Conservation (phyloP, 1,139 yeast species). For the Blastobotrys capitulatus region DNA sequence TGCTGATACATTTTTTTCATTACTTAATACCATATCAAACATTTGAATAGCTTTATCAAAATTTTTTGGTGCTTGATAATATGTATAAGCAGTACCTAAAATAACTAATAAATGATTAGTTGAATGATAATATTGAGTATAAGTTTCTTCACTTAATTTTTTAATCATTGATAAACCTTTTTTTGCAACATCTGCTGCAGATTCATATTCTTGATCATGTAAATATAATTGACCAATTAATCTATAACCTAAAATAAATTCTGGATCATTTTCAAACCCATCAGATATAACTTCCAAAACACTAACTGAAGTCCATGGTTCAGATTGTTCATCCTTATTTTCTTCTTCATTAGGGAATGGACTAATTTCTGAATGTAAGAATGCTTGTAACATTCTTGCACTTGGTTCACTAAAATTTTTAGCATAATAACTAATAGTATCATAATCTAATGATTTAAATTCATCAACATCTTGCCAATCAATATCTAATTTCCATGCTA, state of each 20-base stretch:
- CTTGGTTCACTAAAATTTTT: slow-evolving; percentile 55
- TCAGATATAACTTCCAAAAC: slow-evolving; percentile 49
- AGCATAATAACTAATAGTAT: slow-evolving; percentile 46
- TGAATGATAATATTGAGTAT: slow-evolving; percentile 46
- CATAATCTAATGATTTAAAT: slow-evolving; percentile 47
- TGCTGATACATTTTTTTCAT: slow-evolving; percentile 52
- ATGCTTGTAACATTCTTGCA: slow-evolving; percentile 46
- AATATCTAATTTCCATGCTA: slow-evolving; percentile 71
- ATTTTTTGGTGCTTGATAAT: slow-evolving; percentile 86
- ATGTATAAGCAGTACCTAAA: slow-evolving; percentile 73
- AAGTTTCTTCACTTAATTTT: slow-evolving; percentile 42
- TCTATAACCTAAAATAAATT: slow-evolving; percentile 58
- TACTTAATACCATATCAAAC: slow-evolving; percentile 55
- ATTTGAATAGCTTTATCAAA: slow-evolving; percentile 66
- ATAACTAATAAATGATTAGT: slow-evolving; percentile 57
- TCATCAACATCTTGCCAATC: slow-evolving; percentile 65
- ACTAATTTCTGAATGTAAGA: slow-evolving; percentile 57
- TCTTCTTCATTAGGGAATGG: slow-evolving; percentile 36
- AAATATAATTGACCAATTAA: slow-evolving; percentile 59
- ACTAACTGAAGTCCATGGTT: slow-evolving; percentile 45
- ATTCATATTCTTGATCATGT: slow-evolving; percentile 56
- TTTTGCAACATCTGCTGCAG: slow-evolving; percentile 56
- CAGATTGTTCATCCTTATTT: slow-evolving; percentile 13
- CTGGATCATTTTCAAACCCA: slow-evolving; percentile 45
- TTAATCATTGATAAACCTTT: slow-evolving; percentile 52